Base-by-base conservation (phyloP, 257 asterid genomes). In the Nicotiana paniculata region DNA sequence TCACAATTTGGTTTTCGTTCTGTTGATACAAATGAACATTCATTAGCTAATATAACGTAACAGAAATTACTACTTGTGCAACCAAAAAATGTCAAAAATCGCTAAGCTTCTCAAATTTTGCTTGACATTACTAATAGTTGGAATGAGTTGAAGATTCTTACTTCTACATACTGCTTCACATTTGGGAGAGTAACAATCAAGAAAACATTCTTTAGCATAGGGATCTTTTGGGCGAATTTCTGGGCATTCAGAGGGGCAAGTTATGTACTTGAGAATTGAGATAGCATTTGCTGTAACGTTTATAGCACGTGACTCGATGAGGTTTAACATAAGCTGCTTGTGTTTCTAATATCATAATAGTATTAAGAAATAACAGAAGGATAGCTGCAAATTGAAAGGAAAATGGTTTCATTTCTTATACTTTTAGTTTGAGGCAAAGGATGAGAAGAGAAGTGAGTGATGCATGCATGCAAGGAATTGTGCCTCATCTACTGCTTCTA, bases 171-270 rank as follows among this genome's bases (percentile, higher is more conserved):
- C 83, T 33, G 83, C 77, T 72, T 83, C 86, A 66, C 82, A 83
- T 78, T 83, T 83, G 37, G 83, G 82, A 16, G 86, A 83, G 83
- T 66, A 83, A 37, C 86, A 83, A 78, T 83, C 86, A 77, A 83
- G 86, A 77, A 83, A 83, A 51, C 80, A 83, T 26, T 72, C 78
- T 83, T 83, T 78, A 65, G 72, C 82, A 78, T 77, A 21, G 18
- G 83, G 77, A 72, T 83, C 79, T 67, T 77, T 77, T 1, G 86
- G 86, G 54, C 8, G 86, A 30, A 55, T 51, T 77, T 83, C 18
- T 4, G 86, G 86, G 46, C 85, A 83, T 9, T 83, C 82, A 30
- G 46, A 30, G 4, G 82, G 82, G 66, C 79, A 83, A 17, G 65
- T 64, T 58, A 83, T 32, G 58, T 77, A 55, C 77, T 83, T 83